phyloP scores from a whole-genome alignment of 2,329 filamentous ascomycete species.

The Cladosporium sp. region DNA sequence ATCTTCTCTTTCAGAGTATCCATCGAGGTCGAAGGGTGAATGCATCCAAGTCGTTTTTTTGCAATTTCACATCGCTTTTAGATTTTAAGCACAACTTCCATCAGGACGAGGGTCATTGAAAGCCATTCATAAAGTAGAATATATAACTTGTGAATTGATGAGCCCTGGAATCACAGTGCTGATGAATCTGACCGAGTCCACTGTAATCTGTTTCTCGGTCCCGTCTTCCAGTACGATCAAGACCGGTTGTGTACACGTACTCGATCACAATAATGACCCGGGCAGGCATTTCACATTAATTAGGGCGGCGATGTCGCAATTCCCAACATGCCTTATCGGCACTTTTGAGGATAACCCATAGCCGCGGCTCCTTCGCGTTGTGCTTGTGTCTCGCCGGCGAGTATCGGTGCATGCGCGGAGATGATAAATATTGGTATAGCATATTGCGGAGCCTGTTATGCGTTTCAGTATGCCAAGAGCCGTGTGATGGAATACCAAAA shows the following conservation, averaged over 20 bases:
- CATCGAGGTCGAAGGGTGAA: neutral
- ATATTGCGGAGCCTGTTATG: neutral
- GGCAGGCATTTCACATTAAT: neutral
- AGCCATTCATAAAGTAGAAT: neutral
- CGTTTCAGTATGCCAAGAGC: neutral
- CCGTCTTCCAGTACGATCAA: neutral
- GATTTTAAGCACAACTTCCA: neutral
- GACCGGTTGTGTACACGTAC: neutral
- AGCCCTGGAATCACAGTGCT: neutral
- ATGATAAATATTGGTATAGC: neutral
- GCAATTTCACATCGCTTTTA: neutral
- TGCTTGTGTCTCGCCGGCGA: neutral
- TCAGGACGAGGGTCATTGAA: neutral
- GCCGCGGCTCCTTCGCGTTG: constrained; percentile 1
- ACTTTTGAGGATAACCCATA: neutral
- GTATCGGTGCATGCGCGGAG: neutral
- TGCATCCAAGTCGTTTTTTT: neutral
- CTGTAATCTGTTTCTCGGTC: neutral
- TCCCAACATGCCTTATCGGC: constrained; percentile 1
- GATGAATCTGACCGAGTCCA: neutral
- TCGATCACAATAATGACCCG: neutral
- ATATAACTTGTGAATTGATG: neutral
- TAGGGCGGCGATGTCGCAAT: neutral
- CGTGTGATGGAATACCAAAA: neutral
- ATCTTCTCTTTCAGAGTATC: too few relatives aligned